Evolutionary conservation across 345 rosid genomes (phyloP).

Genomic region (Eucalyptus coolabah): DNA sequence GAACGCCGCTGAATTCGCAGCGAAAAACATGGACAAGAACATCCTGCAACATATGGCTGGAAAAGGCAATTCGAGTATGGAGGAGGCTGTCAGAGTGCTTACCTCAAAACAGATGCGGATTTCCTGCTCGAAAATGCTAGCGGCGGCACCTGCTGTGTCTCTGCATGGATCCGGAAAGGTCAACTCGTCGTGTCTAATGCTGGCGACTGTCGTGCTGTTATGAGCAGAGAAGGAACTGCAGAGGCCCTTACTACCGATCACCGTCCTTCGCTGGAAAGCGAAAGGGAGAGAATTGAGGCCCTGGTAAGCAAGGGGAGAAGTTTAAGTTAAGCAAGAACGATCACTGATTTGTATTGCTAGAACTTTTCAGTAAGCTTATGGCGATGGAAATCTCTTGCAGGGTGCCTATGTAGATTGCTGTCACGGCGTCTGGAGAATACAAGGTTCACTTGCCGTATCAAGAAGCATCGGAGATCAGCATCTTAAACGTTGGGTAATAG

Average conservation of each 20-base stretch:
- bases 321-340: background rate
- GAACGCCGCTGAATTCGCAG: constrained; percentile 74
- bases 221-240: constrained; percentile 57
- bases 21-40: constrained; percentile 44
- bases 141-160: constrained; percentile 82
- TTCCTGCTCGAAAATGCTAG: constrained; percentile 33
- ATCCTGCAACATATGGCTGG: constrained; percentile 13
- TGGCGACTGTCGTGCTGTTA: constrained; percentile 83
- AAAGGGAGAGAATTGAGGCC: constrained; percentile 48
- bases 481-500: constrained; percentile 67
- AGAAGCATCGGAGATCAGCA: constrained; percentile 73
- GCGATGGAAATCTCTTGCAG: constrained; percentile 5
- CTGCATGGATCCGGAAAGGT: constrained; percentile 51
- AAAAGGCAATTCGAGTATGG: constrained; percentile 16
- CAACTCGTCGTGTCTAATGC: constrained; percentile 55
- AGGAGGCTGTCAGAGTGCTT: constrained; percentile 44
- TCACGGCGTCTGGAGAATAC: constrained; percentile 73
- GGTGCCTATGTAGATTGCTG: constrained; percentile 78
- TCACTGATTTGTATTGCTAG: background rate
- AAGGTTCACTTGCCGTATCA: constrained; percentile 74
- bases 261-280: constrained; percentile 48
- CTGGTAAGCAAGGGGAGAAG: constrained; percentile 26
- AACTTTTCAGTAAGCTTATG: background rate
- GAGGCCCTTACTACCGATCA: constrained; percentile 83
- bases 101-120: constrained; percentile 48